phyloP scores from a whole-genome alignment of 2,329 filamentous ascomycete species.

The Penicillium rolfsii region DNA sequence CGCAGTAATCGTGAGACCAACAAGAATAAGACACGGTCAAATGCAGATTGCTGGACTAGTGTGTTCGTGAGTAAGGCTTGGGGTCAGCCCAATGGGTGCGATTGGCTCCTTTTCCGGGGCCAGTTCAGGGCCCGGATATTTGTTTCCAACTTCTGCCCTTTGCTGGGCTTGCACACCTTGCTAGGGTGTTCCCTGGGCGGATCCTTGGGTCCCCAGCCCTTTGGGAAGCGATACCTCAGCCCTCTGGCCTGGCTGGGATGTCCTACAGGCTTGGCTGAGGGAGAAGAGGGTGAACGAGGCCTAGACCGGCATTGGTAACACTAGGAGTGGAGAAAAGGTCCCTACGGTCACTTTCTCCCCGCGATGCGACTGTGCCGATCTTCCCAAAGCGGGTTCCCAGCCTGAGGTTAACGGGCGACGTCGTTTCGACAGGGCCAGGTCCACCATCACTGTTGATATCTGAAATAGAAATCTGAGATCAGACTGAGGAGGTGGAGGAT shows the following conservation, averaged over 20 bases:
- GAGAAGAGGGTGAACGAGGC: slow-evolving; percentile 1
- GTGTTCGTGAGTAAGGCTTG: too few species aligned
- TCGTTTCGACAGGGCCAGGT: background rate
- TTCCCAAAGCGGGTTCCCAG: slow-evolving; percentile 12
- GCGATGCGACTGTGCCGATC: slow-evolving; percentile 23
- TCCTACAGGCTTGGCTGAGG: background rate
- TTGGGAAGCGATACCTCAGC: background rate
- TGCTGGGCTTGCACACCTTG: background rate
- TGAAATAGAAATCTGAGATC: background rate
- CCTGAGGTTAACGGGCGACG: background rate
- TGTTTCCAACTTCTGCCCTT: background rate
- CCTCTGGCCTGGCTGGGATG: background rate
- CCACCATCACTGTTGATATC: background rate
- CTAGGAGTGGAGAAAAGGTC: slow-evolving; percentile 13
- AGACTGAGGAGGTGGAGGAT: background rate
- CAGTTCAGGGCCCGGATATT: background rate
- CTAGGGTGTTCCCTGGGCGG: background rate
- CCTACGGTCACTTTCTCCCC: slow-evolving; percentile 9
- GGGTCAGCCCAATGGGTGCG: background rate
- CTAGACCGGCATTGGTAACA: slow-evolving; percentile 17
- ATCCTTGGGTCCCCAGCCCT: background rate
- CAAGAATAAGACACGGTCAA: background rate
- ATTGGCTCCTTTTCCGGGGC: background rate
- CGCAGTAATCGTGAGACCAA: too few species aligned
- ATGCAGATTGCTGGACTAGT: background rate